Percentiles rank a stretch among this genome's conserved stretches.
Conservation (phyloP, 2,329 filamentous ascomycete species). For the Penicillium sp. region DNA sequence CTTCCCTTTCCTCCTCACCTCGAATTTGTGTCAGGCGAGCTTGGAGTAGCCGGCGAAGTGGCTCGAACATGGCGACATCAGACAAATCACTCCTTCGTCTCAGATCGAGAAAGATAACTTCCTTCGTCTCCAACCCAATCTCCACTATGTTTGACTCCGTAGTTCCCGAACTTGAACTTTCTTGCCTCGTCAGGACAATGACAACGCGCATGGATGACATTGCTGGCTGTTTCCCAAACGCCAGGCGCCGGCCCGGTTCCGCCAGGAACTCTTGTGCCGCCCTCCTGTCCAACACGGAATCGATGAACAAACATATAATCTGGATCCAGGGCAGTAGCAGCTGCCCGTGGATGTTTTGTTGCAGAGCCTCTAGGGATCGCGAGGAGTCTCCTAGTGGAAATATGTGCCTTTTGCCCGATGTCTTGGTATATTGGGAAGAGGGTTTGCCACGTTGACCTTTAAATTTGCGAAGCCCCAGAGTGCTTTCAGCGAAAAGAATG, state of each 20-base stretch:
- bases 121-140: not conserved
- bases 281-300: conserved; percentile 14
- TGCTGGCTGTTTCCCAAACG: conserved; percentile 1
- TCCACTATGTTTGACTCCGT: not conserved
- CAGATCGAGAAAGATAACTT: conserved; percentile 17
- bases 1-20: not conserved
- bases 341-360: not conserved
- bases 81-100: conserved; percentile 18
- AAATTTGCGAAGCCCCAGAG: not conserved
- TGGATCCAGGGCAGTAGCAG: conserved; percentile 18
- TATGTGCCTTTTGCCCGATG: not conserved
- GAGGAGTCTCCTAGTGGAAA: not conserved
- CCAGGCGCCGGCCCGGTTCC: not conserved
- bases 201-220: conserved; percentile 9
- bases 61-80: conserved; percentile 17
- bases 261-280: conserved; percentile 12
- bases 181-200: conserved; percentile 14
- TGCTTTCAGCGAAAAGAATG: not conserved
- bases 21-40: conserved; percentile 11
- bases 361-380: not conserved
- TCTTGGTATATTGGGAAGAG: not conserved
- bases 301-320: conserved; percentile 22
- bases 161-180: not conserved
- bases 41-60: conserved; percentile 17
- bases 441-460: not conserved